Evolutionary conservation across 257 asterid genomes (phyloP).

Genomic region (Solanum virginianum): DNA sequence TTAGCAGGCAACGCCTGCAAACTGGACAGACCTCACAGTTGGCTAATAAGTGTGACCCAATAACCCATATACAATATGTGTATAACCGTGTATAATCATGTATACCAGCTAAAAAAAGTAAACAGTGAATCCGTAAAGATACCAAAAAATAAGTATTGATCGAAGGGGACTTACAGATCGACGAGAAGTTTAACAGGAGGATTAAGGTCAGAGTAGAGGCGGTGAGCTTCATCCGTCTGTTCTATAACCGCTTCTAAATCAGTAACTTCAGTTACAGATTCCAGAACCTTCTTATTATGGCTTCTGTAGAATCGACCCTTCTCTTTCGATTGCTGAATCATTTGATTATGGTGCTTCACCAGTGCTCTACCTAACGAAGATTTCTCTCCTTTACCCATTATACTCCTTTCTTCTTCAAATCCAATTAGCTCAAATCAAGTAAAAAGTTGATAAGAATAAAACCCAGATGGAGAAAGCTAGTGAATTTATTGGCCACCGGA

Average conservation of each 20-base stretch:
- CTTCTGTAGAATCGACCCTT: conserved; percentile 53
- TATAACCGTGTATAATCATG: background rate
- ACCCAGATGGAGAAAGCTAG: background rate
- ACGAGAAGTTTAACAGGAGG: conserved; percentile 49
- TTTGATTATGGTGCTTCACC: conserved; percentile 90
- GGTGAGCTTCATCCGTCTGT: conserved; percentile 78
- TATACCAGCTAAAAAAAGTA: background rate
- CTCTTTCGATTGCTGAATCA: conserved; percentile 62
- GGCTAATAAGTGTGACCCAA: background rate
- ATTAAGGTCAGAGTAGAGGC: conserved; percentile 41
- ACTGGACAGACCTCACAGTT: background rate
- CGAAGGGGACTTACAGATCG: conserved; percentile 35
- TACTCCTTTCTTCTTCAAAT: background rate
- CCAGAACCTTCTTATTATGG: conserved; percentile 74
- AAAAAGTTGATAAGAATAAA: background rate
- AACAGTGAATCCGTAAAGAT: background rate
- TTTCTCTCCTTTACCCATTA: conserved; percentile 73
- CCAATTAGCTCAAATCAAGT: background rate
- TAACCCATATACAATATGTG: background rate
- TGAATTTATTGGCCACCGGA: background rate
- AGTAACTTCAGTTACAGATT: conserved; percentile 83
- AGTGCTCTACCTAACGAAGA: conserved; percentile 68
- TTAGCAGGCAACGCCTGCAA: background rate
- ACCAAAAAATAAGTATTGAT: background rate
- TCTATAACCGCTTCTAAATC: conserved; percentile 88